Evolutionary conservation across 2,329 filamentous ascomycete genomes (phyloP), one percentile per base, ranked within the genome.

Genomic region (Apiospora malaysiana): DNA sequence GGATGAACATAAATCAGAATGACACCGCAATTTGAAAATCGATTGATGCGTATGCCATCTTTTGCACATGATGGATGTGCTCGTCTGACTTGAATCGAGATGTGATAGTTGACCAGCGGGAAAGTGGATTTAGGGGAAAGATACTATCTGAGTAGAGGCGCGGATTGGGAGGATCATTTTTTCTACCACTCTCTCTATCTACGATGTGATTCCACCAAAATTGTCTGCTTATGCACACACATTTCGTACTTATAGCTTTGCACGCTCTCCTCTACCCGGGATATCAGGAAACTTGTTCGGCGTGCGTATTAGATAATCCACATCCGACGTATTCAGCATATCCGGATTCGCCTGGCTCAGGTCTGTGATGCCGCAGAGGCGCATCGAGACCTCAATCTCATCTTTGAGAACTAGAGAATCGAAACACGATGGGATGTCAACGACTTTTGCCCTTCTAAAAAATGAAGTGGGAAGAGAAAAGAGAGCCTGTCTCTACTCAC

Each of bases 371-470:
- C 85, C 85, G 68, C 77, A 81, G 65, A 85, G 82, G 16, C 82
- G 80, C 85, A 86, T 86, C 0, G 83, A 80, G 25, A 83, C 84
- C 74, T 85, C 83, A 27, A 87, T 76, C 71, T 86, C 85, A 71
- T 86, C 74, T 70, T 71, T 71, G 49, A 75, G 37, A 47, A 75
- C 72, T 66, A 32, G 9, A 14, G 10, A 37, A 37, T 37, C 27
- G 27, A 21, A 1, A 18, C 32, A n/a, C 16, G 27, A 21, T 10
- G 8, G 14, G 1, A 21, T 59, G 18, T 59, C 27, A 59, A 27
- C 9, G 27, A 4, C 3, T n/a, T 16, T 32, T 47, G 45, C 10
- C 59, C 69, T 75, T 59, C 74, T 73, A 68, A 18, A 14, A 4
- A 45, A 4, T 8, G 2, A 37, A 14, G 37, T 23, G n/a, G 12